Conservation (phyloP, 768 basidiomycete species). For the Leccinum variicolor region DNA sequence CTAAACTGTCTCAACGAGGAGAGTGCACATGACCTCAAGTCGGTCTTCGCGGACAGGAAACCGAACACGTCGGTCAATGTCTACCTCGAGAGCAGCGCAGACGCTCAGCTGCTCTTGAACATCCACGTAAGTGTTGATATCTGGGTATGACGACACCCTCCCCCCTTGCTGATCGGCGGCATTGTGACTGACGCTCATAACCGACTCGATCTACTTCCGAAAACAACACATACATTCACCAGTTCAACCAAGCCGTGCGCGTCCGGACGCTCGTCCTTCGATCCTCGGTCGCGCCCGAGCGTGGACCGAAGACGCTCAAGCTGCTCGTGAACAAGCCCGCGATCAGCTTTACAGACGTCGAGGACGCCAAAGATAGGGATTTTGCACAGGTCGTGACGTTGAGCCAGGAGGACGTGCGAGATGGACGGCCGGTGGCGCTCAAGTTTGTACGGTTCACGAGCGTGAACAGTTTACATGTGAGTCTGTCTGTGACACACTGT, state of each 20-base stretch:
- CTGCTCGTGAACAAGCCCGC: slow-evolving; percentile 57
- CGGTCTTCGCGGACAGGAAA: slow-evolving; percentile 43
- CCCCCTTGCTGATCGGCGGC: too few species aligned
- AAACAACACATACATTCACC: not conserved
- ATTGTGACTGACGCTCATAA: not conserved
- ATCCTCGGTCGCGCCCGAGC: slow-evolving; percentile 30
- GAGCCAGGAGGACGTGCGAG: slow-evolving; percentile 43
- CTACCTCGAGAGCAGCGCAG: slow-evolving; percentile 65
- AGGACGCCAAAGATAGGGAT: slow-evolving; percentile 44
- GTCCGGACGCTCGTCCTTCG: slow-evolving; percentile 57
- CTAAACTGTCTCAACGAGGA: slow-evolving; percentile 71
- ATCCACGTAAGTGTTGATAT: slow-evolving; percentile 47
- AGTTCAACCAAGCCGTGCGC: slow-evolving; percentile 68
- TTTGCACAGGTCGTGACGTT: slow-evolving; percentile 60
- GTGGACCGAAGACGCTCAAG: slow-evolving; percentile 62
- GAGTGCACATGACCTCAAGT: slow-evolving; percentile 45
- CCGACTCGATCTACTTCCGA: not conserved
- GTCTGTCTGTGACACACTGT: not conserved
- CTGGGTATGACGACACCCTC: too few species aligned
- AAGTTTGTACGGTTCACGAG: slow-evolving; percentile 68
- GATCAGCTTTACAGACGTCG: slow-evolving; percentile 65
- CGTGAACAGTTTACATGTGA: slow-evolving; percentile 63
- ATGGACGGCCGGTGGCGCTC: slow-evolving; percentile 45
- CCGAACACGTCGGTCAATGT: slow-evolving; percentile 40
- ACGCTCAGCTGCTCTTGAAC: slow-evolving; percentile 68